These are phyloP conservation scores for Pestalotiopsis fici DNA, from an alignment of 2,329 filamentous ascomycete genomes.

Conservation along the genomic window DNA sequence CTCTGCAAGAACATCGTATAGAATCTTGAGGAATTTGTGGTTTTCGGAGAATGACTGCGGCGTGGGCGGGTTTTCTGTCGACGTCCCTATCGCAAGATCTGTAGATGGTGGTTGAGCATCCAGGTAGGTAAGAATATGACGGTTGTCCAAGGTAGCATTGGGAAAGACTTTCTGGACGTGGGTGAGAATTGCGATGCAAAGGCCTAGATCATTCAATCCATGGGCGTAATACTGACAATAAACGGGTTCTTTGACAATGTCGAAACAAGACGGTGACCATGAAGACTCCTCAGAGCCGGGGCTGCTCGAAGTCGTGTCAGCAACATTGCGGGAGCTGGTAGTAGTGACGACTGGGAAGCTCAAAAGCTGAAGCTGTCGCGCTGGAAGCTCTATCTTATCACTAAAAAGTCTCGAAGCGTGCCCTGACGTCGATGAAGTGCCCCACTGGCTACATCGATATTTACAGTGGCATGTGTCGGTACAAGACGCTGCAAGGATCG, in stretches of 20 bases:
- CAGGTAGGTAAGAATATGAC: slow-evolving; percentile 61
- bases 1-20: slow-evolving; percentile 56
- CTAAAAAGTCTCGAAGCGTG: not conserved
- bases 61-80: slow-evolving; percentile 60
- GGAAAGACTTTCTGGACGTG: slow-evolving; percentile 57
- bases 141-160: slow-evolving; percentile 42
- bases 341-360: not conserved
- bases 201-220: slow-evolving; percentile 11
- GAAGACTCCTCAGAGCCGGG: slow-evolving; percentile 20
- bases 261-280: slow-evolving; percentile 37
- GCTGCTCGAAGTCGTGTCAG: slow-evolving; percentile 26
- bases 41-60: slow-evolving; percentile 63
- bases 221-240: slow-evolving; percentile 45
- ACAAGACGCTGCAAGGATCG: not conserved
- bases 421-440: not conserved
- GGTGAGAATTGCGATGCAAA: slow-evolving; percentile 12
- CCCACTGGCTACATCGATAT: not conserved
- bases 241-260: slow-evolving; percentile 52
- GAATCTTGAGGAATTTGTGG: slow-evolving; percentile 56
- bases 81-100: slow-evolving; percentile 59
- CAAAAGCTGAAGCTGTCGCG: not conserved
- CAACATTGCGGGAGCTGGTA: slow-evolving; percentile 29
- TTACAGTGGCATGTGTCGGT: not conserved
- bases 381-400: not conserved
- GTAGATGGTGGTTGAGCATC: slow-evolving; percentile 55